A percentile compares a stretch with the other conserved stretches of the same genome.
phyloP scores from a whole-genome alignment of 257 asterid species.

The Jaltomata sinuosa region DNA sequence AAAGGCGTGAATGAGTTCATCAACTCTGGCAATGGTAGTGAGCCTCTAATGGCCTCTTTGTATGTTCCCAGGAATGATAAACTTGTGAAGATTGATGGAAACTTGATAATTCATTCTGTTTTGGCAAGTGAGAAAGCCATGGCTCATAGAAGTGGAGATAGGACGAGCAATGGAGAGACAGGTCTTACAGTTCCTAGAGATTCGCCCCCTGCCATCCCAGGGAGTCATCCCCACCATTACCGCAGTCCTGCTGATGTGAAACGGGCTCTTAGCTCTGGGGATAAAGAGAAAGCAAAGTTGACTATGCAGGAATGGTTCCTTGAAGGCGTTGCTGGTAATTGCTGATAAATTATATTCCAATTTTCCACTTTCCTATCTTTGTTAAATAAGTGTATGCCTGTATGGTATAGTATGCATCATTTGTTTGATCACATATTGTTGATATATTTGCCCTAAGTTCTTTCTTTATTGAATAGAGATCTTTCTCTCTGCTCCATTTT shows the following conservation, averaged over 20 bases:
- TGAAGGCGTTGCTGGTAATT: conserved; percentile 76
- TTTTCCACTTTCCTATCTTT: neutral
- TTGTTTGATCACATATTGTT: neutral
- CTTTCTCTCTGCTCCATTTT: neutral
- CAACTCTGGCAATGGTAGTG: conserved; percentile 38
- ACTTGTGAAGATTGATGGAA: conserved; percentile 77
- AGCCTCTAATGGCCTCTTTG: conserved; percentile 61
- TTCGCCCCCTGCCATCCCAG: conserved; percentile 36
- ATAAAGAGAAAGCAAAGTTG: conserved; percentile 31
- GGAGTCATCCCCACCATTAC: conserved; percentile 11
- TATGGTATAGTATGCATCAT: neutral
- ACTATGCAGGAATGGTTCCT: conserved; percentile 72
- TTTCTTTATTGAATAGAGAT: neutral
- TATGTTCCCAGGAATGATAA: conserved; percentile 77
- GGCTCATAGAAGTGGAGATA: conserved; percentile 16
- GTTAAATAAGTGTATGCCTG: neutral
- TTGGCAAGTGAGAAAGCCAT: conserved; percentile 74
- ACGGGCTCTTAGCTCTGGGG: conserved; percentile 28
- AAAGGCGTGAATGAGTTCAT: conserved; percentile 18
- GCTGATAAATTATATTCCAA: neutral
- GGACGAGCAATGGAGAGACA: conserved; percentile 38
- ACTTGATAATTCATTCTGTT: conserved; percentile 64
- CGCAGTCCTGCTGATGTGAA: neutral
- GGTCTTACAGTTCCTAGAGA: conserved; percentile 47
- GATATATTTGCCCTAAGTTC: neutral